Percentiles rank a stretch among this genome's conserved stretches.
Evolutionary conservation across 2,329 filamentous ascomycete genomes (phyloP).

Genomic region (Lojkania enalia): DNA sequence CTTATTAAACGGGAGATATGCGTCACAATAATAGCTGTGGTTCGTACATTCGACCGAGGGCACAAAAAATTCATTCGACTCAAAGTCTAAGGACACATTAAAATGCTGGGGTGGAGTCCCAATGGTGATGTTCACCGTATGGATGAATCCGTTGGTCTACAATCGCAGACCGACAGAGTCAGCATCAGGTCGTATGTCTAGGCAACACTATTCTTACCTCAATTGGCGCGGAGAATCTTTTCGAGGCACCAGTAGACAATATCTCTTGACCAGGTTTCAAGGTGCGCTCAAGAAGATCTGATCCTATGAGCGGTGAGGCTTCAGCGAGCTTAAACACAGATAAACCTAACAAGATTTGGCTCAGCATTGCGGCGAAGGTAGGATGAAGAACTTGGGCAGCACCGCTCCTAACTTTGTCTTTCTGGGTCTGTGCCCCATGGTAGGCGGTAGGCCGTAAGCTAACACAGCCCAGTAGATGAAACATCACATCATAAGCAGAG

Average conservation of each 20-base stretch:
- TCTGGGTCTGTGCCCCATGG: too few species aligned
- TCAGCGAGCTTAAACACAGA: background rate
- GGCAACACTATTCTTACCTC: too few species aligned
- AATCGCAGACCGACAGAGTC: too few species aligned
- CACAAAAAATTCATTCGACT: slow-evolving; percentile 1
- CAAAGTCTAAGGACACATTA: slow-evolving; percentile 8
- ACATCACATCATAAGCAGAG: too few species aligned
- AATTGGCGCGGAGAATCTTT: background rate
- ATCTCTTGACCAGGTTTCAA: too few species aligned
- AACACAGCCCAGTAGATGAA: too few species aligned
- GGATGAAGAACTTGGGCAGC: too few species aligned
- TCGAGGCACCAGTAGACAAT: background rate
- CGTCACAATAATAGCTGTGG: background rate
- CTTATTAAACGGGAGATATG: background rate
- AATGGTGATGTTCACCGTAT: slow-evolving; percentile 7
- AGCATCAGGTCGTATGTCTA: too few species aligned
- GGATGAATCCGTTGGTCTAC: background rate
- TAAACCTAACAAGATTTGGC: too few species aligned
- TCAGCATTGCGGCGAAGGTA: too few species aligned
- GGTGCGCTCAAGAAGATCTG: background rate
- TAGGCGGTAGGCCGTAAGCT: too few species aligned
- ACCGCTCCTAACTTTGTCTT: too few species aligned
- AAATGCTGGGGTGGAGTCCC: slow-evolving; percentile 8
- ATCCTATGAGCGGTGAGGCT: background rate
- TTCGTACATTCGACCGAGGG: slow-evolving; percentile 3